phyloP scores from a whole-genome alignment of 108 stramenopile species.

The Cyclotella kingstonii region DNA sequence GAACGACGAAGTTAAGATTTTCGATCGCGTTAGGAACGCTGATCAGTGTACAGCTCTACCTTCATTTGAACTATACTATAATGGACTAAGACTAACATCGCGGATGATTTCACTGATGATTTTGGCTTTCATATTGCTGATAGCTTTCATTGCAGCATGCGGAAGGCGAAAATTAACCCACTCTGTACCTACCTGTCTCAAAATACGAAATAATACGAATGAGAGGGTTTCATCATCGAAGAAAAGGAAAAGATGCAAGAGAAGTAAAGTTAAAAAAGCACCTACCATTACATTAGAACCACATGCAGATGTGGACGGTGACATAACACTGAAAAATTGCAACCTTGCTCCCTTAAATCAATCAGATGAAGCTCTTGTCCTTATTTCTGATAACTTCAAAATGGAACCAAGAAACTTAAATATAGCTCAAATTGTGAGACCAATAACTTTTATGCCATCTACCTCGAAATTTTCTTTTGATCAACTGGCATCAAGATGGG shows the following conservation, averaged over 20 bases:
- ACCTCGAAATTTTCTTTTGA: slow-evolving; percentile 1
- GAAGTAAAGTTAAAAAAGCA: not conserved
- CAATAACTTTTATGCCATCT: not conserved
- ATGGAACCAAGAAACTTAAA: too few relatives aligned
- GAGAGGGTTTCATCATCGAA: not conserved
- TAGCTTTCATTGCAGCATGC: not conserved
- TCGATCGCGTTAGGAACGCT: too few relatives aligned
- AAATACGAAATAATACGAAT: not conserved
- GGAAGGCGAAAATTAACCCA: not conserved
- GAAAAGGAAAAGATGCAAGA: slow-evolving; percentile 11
- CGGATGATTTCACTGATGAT: too few relatives aligned
- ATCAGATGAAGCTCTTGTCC: too few relatives aligned
- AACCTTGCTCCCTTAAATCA: too few relatives aligned
- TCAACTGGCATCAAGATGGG: slow-evolving; percentile 22
- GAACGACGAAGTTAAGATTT: too few relatives aligned
- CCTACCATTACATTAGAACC: not conserved
- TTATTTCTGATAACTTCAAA: too few relatives aligned
- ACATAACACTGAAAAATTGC: too few relatives aligned
- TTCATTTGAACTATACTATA: too few relatives aligned
- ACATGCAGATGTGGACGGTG: not conserved
- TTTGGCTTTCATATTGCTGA: not conserved
- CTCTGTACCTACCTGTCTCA: not conserved
- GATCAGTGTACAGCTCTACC: too few relatives aligned
- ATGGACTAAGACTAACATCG: too few relatives aligned
- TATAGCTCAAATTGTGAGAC: not conserved